phyloP scores from a whole-genome alignment of 2,329 filamentous ascomycete species.

The Neofusicoccum ribis region DNA sequence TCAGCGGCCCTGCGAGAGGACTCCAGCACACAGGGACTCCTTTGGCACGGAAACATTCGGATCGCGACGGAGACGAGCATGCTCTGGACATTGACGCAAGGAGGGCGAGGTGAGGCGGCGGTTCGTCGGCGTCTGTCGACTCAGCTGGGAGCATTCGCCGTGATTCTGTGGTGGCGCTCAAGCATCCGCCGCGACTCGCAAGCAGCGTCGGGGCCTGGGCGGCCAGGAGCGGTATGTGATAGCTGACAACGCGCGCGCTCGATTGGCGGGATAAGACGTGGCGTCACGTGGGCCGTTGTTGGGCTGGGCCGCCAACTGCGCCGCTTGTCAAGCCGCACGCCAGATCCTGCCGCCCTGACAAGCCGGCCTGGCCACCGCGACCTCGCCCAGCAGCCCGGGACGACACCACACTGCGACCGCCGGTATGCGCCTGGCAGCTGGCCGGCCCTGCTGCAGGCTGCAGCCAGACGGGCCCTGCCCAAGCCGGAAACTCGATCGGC shows the following conservation, averaged over 20 bases:
- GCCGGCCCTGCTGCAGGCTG: not conserved
- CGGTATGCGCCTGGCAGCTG: not conserved
- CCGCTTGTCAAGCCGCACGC: slow-evolving; percentile 6
- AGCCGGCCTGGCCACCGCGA: not conserved
- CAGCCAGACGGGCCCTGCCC: not conserved
- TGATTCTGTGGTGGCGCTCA: not conserved
- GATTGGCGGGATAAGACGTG: not conserved
- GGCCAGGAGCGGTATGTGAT: slow-evolving; percentile 11
- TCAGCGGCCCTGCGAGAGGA: not conserved
- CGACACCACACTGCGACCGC: too few species aligned
- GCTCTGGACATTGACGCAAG: not conserved
- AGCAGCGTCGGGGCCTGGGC: not conserved
- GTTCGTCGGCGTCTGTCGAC: not conserved
- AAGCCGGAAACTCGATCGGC: slow-evolving; percentile 14
- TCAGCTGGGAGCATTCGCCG: not conserved
- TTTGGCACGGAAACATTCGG: not conserved
- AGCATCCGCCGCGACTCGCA: not conserved
- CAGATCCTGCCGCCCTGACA: not conserved
- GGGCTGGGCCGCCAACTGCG: not conserved
- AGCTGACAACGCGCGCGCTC: not conserved
- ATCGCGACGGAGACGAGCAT: not conserved
- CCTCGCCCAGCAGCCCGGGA: too few species aligned
- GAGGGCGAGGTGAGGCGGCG: not conserved
- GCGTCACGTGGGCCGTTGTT: not conserved
- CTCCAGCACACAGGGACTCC: not conserved